These are phyloP conservation scores for Mycena amicta DNA, from an alignment of 768 basidiomycete genomes.

Conservation along the genomic window DNA sequence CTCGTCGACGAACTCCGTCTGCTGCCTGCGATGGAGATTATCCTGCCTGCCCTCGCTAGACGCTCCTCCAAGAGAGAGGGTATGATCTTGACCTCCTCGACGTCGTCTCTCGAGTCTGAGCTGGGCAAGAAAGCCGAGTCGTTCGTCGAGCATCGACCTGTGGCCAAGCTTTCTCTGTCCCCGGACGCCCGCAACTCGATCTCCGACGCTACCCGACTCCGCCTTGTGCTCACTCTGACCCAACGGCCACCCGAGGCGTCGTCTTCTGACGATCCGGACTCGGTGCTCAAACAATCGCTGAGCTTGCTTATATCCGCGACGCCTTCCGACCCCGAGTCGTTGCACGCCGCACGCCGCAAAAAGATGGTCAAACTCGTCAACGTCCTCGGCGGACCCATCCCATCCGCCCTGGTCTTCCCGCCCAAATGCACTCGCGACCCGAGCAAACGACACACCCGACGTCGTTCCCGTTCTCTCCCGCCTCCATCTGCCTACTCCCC, in stretches of 20 bases:
- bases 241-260: constrained; percentile 2
- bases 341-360: constrained; percentile 10
- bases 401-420: constrained; percentile 7
- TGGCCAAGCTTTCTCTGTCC: neutral
- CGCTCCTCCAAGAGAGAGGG: constrained; percentile 19
- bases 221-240: constrained; percentile 20
- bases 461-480: constrained; percentile 21
- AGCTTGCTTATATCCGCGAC: constrained; percentile 11
- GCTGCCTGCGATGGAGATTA: neutral
- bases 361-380: constrained; percentile 20
- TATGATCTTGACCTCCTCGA: constrained; percentile 5
- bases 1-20: constrained; percentile 5
- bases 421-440: neutral
- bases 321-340: constrained; percentile 3
- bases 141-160: neutral
- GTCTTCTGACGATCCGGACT: constrained; percentile 7
- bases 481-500: neutral
- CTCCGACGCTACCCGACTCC: constrained; percentile 9
- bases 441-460: neutral
- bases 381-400: constrained; percentile 19
- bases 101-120: constrained; percentile 5
- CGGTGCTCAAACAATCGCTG: constrained; percentile 6
- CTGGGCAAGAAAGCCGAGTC: neutral
- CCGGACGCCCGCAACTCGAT: constrained; percentile 6
- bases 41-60: neutral